Evolutionary conservation across 2,329 filamentous ascomycete genomes (phyloP).

Genomic region (Trichophyton verrucosum): DNA sequence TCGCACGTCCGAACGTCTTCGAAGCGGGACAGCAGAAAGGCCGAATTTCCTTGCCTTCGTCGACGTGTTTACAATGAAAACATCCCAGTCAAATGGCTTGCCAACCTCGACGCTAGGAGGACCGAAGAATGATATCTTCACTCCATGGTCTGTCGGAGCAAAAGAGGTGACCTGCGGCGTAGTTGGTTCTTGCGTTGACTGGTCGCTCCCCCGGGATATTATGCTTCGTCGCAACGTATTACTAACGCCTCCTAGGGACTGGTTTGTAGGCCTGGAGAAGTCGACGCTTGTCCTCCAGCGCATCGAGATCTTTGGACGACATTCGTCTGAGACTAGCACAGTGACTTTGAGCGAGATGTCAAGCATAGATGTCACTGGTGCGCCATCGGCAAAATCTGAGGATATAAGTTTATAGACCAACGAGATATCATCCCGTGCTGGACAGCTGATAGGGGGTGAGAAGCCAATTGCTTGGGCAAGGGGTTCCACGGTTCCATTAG

Average conservation of each 20-base stretch:
- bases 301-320: constrained; percentile 36
- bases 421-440: constrained; percentile 45
- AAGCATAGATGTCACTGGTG: constrained; percentile 29
- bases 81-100: constrained; percentile 41
- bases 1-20: constrained; percentile 30
- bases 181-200: background rate
- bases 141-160: constrained; percentile 31
- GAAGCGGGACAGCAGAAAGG: constrained; percentile 41
- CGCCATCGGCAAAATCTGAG: constrained; percentile 24
- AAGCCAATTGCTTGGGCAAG: constrained; percentile 28
- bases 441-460: constrained; percentile 30
- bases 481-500: constrained; percentile 36
- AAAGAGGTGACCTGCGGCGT: constrained; percentile 12
- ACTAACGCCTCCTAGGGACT: constrained; percentile 35
- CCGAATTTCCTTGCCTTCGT: constrained; percentile 42
- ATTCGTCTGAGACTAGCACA: constrained; percentile 30
- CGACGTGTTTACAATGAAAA: constrained; percentile 50
- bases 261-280: constrained; percentile 37
- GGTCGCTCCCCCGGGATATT: constrained; percentile 15
- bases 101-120: constrained; percentile 40
- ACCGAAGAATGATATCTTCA: constrained; percentile 46
- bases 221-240: constrained; percentile 33
- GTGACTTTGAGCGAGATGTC: constrained; percentile 36
- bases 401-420: constrained; percentile 40
- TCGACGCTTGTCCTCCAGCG: constrained; percentile 39